phyloP scores from a whole-genome alignment of 2,329 filamentous ascomycete genomes.

The Trichoderma harzianum region DNA sequence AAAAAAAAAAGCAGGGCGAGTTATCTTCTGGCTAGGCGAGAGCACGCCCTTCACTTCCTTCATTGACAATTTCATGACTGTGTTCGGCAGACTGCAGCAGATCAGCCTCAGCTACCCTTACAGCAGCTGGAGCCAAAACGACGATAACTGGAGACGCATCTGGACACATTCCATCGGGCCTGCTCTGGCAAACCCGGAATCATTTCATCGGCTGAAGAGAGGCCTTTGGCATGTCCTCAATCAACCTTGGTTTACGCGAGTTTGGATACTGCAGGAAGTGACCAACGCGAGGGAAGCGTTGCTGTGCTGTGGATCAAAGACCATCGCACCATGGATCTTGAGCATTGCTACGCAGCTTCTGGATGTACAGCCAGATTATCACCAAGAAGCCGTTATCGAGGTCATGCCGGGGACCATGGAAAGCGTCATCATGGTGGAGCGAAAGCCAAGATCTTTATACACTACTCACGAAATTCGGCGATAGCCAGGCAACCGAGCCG shows the following conservation, averaged over 20 bases:
- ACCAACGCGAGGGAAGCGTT: neutral
- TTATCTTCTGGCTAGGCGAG: neutral
- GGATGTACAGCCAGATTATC: fast-evolving
- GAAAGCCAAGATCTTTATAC: conserved; percentile 7
- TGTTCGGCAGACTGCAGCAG: neutral
- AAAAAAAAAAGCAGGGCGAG: neutral
- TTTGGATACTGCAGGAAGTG: conserved; percentile 5
- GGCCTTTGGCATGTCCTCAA: neutral
- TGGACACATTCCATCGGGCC: neutral
- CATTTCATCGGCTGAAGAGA: neutral
- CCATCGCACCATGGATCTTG: neutral
- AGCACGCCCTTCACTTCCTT: neutral
- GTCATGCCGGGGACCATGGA: conserved; percentile 15
- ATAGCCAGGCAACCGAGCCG: neutral
- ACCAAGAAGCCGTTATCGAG: conserved; percentile 20
- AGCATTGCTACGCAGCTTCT: neutral
- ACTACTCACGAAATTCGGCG: conserved; percentile 1
- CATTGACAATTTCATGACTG: neutral
- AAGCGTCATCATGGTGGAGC: conserved; percentile 7
- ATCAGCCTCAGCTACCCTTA: neutral
- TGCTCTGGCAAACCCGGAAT: neutral
- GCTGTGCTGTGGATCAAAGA: neutral
- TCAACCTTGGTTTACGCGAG: neutral
- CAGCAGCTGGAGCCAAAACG: neutral
- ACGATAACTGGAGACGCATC: neutral